Percentiles rank a stretch among this genome's conserved stretches.
These are phyloP conservation scores for Neocucurbitaria cava DNA, from an alignment of 2,329 filamentous ascomycete genomes.

Conservation along the genomic window DNA sequence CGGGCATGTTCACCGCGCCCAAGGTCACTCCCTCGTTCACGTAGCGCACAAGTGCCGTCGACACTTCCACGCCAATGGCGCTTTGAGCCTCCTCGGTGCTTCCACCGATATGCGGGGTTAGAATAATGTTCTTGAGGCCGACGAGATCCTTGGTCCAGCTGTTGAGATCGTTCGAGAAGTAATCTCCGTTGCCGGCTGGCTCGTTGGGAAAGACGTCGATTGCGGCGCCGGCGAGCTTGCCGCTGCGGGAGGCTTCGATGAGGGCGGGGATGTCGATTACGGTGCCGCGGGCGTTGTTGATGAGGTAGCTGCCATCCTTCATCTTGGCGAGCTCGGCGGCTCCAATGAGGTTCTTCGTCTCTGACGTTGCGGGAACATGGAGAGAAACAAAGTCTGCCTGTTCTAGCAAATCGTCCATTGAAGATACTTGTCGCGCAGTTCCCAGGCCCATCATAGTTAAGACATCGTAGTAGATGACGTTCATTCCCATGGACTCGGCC, in stretches of 20 bases:
- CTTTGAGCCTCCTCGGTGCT: slow-evolving; percentile 97
- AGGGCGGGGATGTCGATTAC: slow-evolving; percentile 94
- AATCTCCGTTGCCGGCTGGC: slow-evolving; percentile 91
- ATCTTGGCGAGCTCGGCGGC: slow-evolving; percentile 79
- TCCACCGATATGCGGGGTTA: slow-evolving; percentile 96
- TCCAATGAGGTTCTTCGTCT: slow-evolving; percentile 94
- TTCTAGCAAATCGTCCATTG: slow-evolving; percentile 76
- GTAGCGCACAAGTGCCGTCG: slow-evolving; percentile 85
- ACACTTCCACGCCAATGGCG: slow-evolving; percentile 93
- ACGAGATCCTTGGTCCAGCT: slow-evolving; percentile 85
- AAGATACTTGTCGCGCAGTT: slow-evolving; percentile 81
- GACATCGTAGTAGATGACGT: slow-evolving; percentile 95
- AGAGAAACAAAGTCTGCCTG: slow-evolving; percentile 91
- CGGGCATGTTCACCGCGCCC: slow-evolving; percentile 95
- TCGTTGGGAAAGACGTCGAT: slow-evolving; percentile 96
- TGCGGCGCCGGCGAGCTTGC: slow-evolving; percentile 92
- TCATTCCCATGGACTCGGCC: slow-evolving; percentile 97
- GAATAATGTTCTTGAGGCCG: slow-evolving; percentile 86
- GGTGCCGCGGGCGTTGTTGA: slow-evolving; percentile 93
- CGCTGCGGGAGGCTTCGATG: slow-evolving; percentile 82
- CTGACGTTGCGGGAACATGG: slow-evolving; percentile 90
- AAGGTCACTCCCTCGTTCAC: slow-evolving; percentile 94
- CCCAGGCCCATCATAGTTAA: slow-evolving; percentile 94
- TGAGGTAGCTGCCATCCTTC: slow-evolving; percentile 91
- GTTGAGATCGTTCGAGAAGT: slow-evolving; percentile 87